These are phyloP conservation scores for Phytopythium oedochilum DNA, from an alignment of 352 stramenopile species.

Conservation along the genomic window DNA sequence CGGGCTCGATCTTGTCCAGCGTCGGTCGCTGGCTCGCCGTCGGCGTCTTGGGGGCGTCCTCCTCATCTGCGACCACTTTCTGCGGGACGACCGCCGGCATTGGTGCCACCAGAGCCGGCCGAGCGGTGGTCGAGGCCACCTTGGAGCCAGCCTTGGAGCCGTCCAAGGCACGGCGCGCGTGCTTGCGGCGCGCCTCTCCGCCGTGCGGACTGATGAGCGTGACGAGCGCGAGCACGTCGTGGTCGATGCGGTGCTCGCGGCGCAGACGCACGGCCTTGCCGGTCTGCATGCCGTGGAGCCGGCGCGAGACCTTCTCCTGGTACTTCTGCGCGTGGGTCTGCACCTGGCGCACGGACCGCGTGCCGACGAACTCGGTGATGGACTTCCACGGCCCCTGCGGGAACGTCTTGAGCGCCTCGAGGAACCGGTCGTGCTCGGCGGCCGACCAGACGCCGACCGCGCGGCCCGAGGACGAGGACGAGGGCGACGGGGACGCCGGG, in stretches of 20 bases:
- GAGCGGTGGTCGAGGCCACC: neutral
- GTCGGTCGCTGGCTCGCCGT: conserved; percentile 11
- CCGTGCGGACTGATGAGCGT: conserved; percentile 25
- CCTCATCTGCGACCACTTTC: neutral
- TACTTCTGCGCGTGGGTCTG: conserved; percentile 16
- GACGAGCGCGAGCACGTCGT: conserved; percentile 14
- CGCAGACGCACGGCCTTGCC: conserved; percentile 6
- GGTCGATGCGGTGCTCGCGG: conserved; percentile 14
- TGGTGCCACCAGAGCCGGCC: neutral
- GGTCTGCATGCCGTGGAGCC: conserved; percentile 9
- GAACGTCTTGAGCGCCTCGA: conserved; percentile 28
- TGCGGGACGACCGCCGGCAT: neutral
- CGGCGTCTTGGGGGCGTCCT: neutral
- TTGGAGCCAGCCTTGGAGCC: neutral
- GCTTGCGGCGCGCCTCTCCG: conserved; percentile 12
- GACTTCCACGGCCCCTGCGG: conserved; percentile 26
- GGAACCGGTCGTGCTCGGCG: conserved; percentile 26
- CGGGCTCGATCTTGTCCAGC: conserved; percentile 11
- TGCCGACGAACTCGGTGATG: conserved; percentile 24
- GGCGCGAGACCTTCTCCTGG: conserved; percentile 15
- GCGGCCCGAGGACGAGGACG: conserved; percentile 6
- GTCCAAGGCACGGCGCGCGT: conserved; percentile 6
- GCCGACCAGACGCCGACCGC: conserved; percentile 18
- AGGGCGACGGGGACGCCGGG: conserved; percentile 5
- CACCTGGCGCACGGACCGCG: conserved; percentile 53